Base-by-base conservation (phyloP, 768 basidiomycete genomes). In the Phaffia australis region DNA sequence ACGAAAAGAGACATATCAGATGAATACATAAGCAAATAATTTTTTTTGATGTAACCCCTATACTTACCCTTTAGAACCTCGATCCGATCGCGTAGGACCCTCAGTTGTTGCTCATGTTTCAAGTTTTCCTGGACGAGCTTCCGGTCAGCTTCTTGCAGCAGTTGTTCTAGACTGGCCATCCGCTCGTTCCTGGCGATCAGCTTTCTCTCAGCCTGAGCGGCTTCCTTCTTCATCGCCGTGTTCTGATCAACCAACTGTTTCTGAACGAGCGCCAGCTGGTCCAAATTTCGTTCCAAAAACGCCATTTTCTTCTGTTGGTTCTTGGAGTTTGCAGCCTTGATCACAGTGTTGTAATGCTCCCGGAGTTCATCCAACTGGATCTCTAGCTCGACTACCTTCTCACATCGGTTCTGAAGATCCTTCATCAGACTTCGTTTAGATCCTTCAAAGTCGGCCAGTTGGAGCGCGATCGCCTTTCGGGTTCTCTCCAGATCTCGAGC, bases 231-330 rank as follows among this genome's bases (percentile, higher is more conserved):
- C 71, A 99, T 80, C 16, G 87, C 83, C 16, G 91, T 88, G 78
- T 98, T 98, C 79, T 99, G 95, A 77, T 99, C 94, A 63, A 98
- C 94, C 70, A 99, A 87, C 85, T 97, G 92, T 77, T 97, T 95
- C 82, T 98, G 95, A 25, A 98, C 92, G 61, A 89, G 78, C 30
- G 92, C 94, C 70, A 98, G 79, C 74, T 94, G 90, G 74, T 97
- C 93, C 61, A 99, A 79, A 74, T 98, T 99, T 61, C 94, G 87
- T 75, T 97, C 92, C 63, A 99, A 78, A 83, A 97, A 95, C 16
- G 91, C 89, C 88, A 98, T 93, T 83, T 98, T 97, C 83, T 94
- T 93, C 79, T 94, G 90, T 72, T 99, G 95, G 8, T 94, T 90
- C 76, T 94, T 93, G 77, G 87, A 92, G 77, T 98, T 98, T 79